A percentile compares a stretch with the other conserved stretches of the same genome.
Conservation (phyloP, 2,329 filamentous ascomycete species). For the Coniochaeta sp. region DNA sequence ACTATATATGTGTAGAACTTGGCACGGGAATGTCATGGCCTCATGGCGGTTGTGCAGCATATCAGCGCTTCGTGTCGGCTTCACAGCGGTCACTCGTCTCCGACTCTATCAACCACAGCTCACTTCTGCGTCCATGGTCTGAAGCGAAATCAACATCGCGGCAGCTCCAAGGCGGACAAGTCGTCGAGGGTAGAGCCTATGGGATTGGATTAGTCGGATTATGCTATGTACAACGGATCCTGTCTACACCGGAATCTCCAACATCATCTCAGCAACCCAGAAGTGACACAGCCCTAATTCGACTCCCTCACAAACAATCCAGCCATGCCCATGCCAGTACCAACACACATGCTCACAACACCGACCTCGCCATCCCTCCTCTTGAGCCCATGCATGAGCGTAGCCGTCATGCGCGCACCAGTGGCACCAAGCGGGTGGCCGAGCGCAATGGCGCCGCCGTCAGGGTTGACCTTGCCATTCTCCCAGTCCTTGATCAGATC, state of each 20-base stretch:
- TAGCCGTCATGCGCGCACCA: conserved; percentile 72
- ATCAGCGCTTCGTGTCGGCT: not conserved
- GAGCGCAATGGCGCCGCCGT: conserved; percentile 89
- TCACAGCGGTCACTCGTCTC: not conserved
- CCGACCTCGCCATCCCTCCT: conserved; percentile 69
- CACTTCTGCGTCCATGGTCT: too few species aligned
- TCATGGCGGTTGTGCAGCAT: not conserved
- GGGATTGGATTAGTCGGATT: too few species aligned
- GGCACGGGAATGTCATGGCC: not conserved
- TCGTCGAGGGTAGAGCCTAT: too few species aligned
- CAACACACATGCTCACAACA: conserved; percentile 86
- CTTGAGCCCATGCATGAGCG: conserved; percentile 58
- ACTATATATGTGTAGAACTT: not conserved
- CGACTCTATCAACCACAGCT: too few species aligned
- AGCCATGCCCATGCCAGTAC: conserved; percentile 68
- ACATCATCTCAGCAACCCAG: not conserved
- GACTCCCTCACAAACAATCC: conserved; percentile 18
- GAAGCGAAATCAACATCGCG: too few species aligned
- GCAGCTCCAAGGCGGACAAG: too few species aligned
- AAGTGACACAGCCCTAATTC: not conserved
- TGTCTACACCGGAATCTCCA: not conserved
- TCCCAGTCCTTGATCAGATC: conserved; percentile 54
- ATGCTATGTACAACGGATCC: too few species aligned
- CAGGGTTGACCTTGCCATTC: conserved; percentile 73
- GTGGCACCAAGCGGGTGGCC: conserved; percentile 90